phyloP scores from a whole-genome alignment of 768 basidiomycete genomes.

The Rhizopogon roseolus region DNA sequence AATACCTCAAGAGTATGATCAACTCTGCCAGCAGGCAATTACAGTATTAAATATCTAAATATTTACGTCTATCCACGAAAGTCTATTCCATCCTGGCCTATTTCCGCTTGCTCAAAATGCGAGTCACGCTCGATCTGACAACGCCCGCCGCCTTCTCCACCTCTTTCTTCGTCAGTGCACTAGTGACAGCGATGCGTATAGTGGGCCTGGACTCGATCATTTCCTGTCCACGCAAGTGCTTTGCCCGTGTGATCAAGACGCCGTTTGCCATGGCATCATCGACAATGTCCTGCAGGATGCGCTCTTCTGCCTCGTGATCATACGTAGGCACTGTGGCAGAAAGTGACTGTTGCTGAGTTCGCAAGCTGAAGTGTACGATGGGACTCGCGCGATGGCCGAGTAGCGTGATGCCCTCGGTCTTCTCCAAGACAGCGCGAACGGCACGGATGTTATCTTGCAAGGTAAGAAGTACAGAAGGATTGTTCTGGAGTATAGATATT shows the following conservation, averaged over 20 bases:
- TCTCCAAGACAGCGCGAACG: constrained; percentile 78
- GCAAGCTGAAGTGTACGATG: constrained; percentile 79
- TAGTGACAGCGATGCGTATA: constrained; percentile 76
- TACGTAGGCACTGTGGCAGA: constrained; percentile 23
- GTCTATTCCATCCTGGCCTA: constrained; percentile 16
- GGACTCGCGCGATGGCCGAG: constrained; percentile 85
- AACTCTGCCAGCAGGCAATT: not conserved
- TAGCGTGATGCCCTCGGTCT: constrained; percentile 73
- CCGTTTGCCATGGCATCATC: constrained; percentile 81
- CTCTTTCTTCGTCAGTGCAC: constrained; percentile 83
- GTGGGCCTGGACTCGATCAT: constrained; percentile 75
- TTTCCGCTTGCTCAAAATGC: constrained; percentile 63
- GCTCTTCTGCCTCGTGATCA: constrained; percentile 69
- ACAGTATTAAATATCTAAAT: constrained; percentile 22
- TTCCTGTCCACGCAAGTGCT: constrained; percentile 82
- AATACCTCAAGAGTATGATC: not conserved
- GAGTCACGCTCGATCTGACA: constrained; percentile 68
- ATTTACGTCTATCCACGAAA: constrained; percentile 20
- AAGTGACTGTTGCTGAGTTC: constrained; percentile 23
- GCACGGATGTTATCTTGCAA: constrained; percentile 80
- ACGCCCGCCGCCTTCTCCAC: constrained; percentile 81
- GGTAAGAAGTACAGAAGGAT: constrained; percentile 67
- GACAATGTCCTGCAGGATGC: constrained; percentile 84
- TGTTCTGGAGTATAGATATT: constrained; percentile 71
- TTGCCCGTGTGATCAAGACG: constrained; percentile 81